Conservation (phyloP, 2,329 filamentous ascomycete species). For the Arthrobotrys musiformis region DNA sequence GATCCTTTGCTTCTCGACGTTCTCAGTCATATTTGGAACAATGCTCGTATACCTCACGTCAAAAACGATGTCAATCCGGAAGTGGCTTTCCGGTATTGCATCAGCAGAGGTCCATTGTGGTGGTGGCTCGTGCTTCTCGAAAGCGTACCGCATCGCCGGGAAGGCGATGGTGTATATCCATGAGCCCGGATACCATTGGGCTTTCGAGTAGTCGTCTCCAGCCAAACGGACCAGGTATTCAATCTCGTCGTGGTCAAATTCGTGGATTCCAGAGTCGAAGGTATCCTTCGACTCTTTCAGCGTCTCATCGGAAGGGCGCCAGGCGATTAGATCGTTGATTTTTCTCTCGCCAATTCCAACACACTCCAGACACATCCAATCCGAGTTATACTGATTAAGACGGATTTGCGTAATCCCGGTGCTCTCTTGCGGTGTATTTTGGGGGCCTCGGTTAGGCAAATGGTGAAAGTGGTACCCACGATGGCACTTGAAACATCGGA, state of each 20-base stretch:
- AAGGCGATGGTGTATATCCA: slow-evolving; percentile 83
- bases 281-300: slow-evolving; percentile 68
- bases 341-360: slow-evolving; percentile 70
- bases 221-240: slow-evolving; percentile 95
- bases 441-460: slow-evolving; percentile 68
- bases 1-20: slow-evolving; percentile 76
- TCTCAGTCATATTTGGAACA: slow-evolving; percentile 65
- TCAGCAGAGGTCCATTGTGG: slow-evolving; percentile 78
- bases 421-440: slow-evolving; percentile 63
- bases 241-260: slow-evolving; percentile 78
- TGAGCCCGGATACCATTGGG: slow-evolving; percentile 85
- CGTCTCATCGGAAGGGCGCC: slow-evolving; percentile 76
- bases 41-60: slow-evolving; percentile 75
- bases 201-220: slow-evolving; percentile 80
- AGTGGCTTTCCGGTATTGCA: slow-evolving; percentile 86
- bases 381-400: slow-evolving; percentile 76
- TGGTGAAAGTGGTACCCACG: slow-evolving; percentile 87
- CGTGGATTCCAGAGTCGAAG: slow-evolving; percentile 62
- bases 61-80: slow-evolving; percentile 89
- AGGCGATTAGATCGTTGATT: slow-evolving; percentile 83
- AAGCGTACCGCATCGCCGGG: slow-evolving; percentile 75
- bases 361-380: slow-evolving; percentile 86
- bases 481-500: slow-evolving; percentile 81
- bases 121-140: slow-evolving; percentile 74
- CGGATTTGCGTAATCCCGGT: slow-evolving; percentile 66